Percentiles rank a stretch among this genome's conserved stretches.
These are phyloP conservation scores for Dictyostelium gargantuum DNA, from an alignment of 208 protist species.

Conservation along the genomic window DNA sequence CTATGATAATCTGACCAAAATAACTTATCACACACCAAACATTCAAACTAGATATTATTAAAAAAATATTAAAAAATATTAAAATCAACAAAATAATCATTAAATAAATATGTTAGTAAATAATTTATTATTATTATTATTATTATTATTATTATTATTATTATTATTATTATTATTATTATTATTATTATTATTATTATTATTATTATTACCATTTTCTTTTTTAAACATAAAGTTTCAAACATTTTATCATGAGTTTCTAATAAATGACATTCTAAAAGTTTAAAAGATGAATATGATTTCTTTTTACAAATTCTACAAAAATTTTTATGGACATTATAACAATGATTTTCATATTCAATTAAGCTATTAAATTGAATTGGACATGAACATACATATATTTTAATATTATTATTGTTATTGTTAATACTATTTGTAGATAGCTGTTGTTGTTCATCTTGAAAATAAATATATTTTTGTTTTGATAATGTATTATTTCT, in stretches of 20 bases:
- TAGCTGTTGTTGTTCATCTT: not conserved
- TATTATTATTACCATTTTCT: not conserved
- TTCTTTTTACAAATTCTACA: conserved; percentile 3
- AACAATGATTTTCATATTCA: conserved; percentile 19
- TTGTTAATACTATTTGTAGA: too few species aligned
- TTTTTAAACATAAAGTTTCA: conserved; percentile 6
- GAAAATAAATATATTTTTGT: not conserved
- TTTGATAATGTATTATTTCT: not conserved
- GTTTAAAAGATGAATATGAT: not conserved
- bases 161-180: too few species aligned
- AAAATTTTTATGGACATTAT: not conserved
- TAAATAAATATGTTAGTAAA: too few species aligned
- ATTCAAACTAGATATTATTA: not conserved
- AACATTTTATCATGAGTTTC: conserved; percentile 16
- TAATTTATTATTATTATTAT: too few species aligned
- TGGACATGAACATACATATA: not conserved
- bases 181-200: too few species aligned
- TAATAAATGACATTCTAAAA: conserved; percentile 11
- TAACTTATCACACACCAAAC: not conserved
- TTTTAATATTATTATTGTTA: not conserved
- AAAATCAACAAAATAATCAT: not conserved
- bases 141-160: too few species aligned
- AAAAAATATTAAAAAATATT: not conserved
- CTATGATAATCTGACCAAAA: not conserved
- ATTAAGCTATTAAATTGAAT: not conserved